A percentile compares a stretch with the other conserved stretches of the same genome.
These are phyloP conservation scores for Discostella pseudostelligera DNA, from an alignment of 108 stramenopile species.

Conservation along the genomic window DNA sequence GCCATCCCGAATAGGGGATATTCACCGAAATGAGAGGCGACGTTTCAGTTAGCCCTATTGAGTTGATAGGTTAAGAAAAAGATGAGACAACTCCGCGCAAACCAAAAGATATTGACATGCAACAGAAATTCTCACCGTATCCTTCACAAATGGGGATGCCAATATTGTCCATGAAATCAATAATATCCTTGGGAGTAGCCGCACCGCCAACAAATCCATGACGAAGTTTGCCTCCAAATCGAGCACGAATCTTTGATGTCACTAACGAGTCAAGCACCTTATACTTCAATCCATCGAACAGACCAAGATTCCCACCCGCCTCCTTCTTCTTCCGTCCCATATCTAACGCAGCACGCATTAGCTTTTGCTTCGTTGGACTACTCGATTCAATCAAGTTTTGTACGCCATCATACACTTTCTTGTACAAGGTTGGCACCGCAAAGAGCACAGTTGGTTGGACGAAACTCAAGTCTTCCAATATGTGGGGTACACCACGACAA, in stretches of 20 bases:
- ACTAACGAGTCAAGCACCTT: constrained; percentile 78
- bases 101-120: background rate
- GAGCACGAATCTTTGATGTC: constrained; percentile 86
- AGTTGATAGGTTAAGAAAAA: background rate
- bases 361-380: constrained; percentile 64
- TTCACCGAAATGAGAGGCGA: constrained; percentile 67
- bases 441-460: constrained; percentile 87
- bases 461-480: constrained; percentile 77
- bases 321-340: constrained; percentile 64
- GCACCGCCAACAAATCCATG: constrained; percentile 90
- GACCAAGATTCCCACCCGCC: constrained; percentile 53
- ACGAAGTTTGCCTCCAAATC: constrained; percentile 87
- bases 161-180: constrained; percentile 92
- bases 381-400: constrained; percentile 82
- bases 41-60: constrained; percentile 85
- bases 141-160: constrained; percentile 93
- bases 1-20: constrained; percentile 39
- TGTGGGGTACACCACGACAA: constrained; percentile 76
- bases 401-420: constrained; percentile 94
- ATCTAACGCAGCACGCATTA: constrained; percentile 80
- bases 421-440: constrained; percentile 95
- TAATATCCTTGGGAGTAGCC: constrained; percentile 86
- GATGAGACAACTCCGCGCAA: background rate
- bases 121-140: constrained; percentile 43
- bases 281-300: constrained; percentile 55